These are phyloP conservation scores for Cyclostephanos tholiformis DNA, from an alignment of 108 stramenopile genomes.

Conservation along the genomic window DNA sequence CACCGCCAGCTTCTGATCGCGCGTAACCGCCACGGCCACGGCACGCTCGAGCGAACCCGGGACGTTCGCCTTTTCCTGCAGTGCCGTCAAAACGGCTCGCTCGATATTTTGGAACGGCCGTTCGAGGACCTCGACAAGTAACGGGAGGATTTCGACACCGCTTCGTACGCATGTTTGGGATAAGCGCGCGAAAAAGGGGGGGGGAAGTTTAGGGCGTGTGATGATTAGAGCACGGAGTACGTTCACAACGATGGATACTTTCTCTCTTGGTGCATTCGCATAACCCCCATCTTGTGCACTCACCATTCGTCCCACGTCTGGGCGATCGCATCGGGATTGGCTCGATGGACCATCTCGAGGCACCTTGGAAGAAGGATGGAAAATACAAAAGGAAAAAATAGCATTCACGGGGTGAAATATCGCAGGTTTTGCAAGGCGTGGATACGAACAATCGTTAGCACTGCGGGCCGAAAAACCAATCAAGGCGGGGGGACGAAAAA, in stretches of 20 bases:
- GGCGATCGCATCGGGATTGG: constrained; percentile 56
- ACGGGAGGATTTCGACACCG: constrained; percentile 48
- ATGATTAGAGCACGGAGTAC: not conserved
- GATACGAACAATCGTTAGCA: no score
- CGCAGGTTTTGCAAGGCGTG: not conserved
- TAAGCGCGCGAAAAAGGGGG: not conserved
- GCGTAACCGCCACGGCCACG: constrained; percentile 43
- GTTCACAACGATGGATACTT: not conserved
- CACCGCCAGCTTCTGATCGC: constrained; percentile 56
- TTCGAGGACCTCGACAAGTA: constrained; percentile 54
- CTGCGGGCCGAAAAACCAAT: not conserved
- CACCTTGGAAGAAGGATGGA: constrained; percentile 13
- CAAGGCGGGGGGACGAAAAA: not conserved
- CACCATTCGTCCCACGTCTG: constrained; percentile 53
- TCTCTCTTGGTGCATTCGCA: no score
- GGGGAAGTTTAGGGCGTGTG: not conserved
- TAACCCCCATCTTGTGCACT: not conserved
- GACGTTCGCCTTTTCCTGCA: constrained; percentile 41
- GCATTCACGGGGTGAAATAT: not conserved
- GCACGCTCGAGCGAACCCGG: constrained; percentile 46
- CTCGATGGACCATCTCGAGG: constrained; percentile 64
- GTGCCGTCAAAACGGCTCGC: constrained; percentile 28
- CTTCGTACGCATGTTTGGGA: not conserved
- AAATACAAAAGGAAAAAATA: not conserved
- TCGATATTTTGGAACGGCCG: constrained; percentile 52